A percentile compares a stretch with the other conserved stretches of the same genome.
These are phyloP conservation scores for Neoboletus magnificus DNA, from an alignment of 768 basidiomycete genomes.

Conservation along the genomic window DNA sequence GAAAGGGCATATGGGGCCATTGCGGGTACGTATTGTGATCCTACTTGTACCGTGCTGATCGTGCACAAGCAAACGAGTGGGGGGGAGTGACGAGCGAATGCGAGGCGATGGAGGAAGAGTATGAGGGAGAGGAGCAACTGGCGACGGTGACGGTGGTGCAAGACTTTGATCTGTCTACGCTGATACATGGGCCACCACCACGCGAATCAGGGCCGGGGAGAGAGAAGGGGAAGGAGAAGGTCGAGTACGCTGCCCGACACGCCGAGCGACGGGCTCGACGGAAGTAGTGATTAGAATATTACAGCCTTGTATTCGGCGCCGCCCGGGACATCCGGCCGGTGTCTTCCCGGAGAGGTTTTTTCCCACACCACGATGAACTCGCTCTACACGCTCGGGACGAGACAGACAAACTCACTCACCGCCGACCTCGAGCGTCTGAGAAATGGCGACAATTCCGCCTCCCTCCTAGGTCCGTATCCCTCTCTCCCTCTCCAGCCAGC, in stretches of 20 bases:
- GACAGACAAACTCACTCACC: constrained; percentile 86
- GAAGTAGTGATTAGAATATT: constrained; percentile 21
- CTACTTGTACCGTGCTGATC: constrained; percentile 6
- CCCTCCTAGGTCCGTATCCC: constrained; percentile 70
- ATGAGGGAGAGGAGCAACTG: constrained; percentile 77
- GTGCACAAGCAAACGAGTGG: constrained; percentile 39
- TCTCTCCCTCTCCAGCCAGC: background rate
- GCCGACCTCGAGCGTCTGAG: constrained; percentile 82
- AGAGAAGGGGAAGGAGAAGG: constrained; percentile 11
- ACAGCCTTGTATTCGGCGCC: background rate
- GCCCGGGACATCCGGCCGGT: constrained; percentile 12
- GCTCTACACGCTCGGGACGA: constrained; percentile 87
- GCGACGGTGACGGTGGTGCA: constrained; percentile 91
- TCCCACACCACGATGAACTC: constrained; percentile 72
- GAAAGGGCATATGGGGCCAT: constrained; percentile 67
- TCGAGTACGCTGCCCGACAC: constrained; percentile 65
- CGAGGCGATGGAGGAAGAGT: constrained; percentile 58
- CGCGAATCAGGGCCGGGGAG: constrained; percentile 1
- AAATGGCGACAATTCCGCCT: constrained; percentile 75
- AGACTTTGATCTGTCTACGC: constrained; percentile 75
- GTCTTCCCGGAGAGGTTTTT: background rate
- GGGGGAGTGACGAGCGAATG: constrained; percentile 37
- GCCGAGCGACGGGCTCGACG: constrained; percentile 53
- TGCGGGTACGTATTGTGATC: constrained; percentile 35
- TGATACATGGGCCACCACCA: constrained; percentile 45